These are phyloP conservation scores for Sclerospora graminicola DNA, from an alignment of 352 stramenopile species.

Conservation along the genomic window DNA sequence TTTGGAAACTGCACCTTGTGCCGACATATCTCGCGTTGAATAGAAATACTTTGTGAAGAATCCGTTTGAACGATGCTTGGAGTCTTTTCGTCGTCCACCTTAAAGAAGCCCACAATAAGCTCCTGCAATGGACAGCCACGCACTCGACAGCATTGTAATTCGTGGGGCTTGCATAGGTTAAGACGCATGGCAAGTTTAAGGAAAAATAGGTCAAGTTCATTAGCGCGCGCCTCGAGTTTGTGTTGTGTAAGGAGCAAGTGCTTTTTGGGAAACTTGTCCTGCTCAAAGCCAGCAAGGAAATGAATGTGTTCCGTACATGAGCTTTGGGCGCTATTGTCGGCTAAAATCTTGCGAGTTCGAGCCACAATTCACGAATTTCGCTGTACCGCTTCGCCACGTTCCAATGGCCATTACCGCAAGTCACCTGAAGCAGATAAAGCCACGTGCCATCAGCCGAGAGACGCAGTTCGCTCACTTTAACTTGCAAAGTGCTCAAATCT, in stretches of 20 bases:
- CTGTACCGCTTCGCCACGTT: constrained; percentile 51
- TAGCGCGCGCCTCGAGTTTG: constrained; percentile 40
- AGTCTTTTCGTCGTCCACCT: constrained; percentile 18
- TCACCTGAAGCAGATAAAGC: constrained; percentile 58
- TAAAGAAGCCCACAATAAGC: constrained; percentile 42
- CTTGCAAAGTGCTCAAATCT: constrained; percentile 44
- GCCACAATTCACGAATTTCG: constrained; percentile 65
- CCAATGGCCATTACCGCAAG: constrained; percentile 36
- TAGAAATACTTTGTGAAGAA: constrained; percentile 20
- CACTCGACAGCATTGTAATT: constrained; percentile 32
- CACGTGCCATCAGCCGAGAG: constrained; percentile 47
- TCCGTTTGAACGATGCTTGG: constrained; percentile 2
- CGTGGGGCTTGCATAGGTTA: constrained; percentile 42
- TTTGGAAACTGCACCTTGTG: constrained; percentile 22
- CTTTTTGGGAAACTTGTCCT: constrained; percentile 73
- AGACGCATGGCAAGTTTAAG: constrained; percentile 54
- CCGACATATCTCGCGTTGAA: constrained; percentile 12
- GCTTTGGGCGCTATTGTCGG: constrained; percentile 9
- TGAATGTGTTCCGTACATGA: constrained; percentile 49
- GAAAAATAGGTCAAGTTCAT: constrained; percentile 50
- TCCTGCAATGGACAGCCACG: constrained; percentile 32
- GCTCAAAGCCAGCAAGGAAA: constrained; percentile 52
- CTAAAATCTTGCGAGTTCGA: constrained; percentile 27
- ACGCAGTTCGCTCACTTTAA: constrained; percentile 44
- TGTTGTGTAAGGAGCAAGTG: constrained; percentile 56